Evolutionary conservation across 1,284 basidiomycete genomes (phyloP).

Genomic region (Apiotrichum akiyoshidainum): DNA sequence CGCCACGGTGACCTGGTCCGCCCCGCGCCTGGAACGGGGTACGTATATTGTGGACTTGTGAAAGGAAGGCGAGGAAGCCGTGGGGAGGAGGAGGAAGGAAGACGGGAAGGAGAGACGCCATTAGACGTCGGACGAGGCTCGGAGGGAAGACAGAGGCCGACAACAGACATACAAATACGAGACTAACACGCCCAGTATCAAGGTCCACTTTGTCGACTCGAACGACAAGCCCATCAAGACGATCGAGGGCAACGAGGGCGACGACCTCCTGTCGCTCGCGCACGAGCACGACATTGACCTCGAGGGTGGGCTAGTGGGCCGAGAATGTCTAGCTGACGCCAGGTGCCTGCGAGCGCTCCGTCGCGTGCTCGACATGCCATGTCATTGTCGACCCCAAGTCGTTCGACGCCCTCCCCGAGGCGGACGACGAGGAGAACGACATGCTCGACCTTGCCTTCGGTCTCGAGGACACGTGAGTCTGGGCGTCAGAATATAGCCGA

Average conservation of each 20-base stretch:
- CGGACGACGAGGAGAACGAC: slow-evolving; percentile 95
- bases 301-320: slow-evolving; percentile 65
- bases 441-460: slow-evolving; percentile 99
- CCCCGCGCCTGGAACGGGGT: slow-evolving; percentile 55
- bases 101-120: too few relatives aligned
- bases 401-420: slow-evolving; percentile 83
- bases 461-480: slow-evolving; percentile 80
- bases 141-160: background rate
- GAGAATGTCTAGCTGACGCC: slow-evolving; percentile 1
- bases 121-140: too few relatives aligned
- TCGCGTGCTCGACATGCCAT: slow-evolving; percentile 98
- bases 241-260: slow-evolving; percentile 88
- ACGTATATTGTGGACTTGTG: slow-evolving; percentile 11
- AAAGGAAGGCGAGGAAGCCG: too few relatives aligned
- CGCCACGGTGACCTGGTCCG: slow-evolving; percentile 57
- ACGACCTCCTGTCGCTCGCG: slow-evolving; percentile 84
- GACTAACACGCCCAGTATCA: slow-evolving; percentile 61
- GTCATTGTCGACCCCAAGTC: slow-evolving; percentile 79
- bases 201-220: slow-evolving; percentile 81
- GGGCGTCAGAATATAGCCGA: too few relatives aligned
- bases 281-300: slow-evolving; percentile 96
- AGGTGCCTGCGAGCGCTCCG: slow-evolving; percentile 95
- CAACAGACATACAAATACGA: too few relatives aligned
- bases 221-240: slow-evolving; percentile 80
- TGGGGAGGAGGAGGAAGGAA: too few relatives aligned